Conservation (phyloP, 176 grass and related monocot species). For the Carex scoparia region DNA sequence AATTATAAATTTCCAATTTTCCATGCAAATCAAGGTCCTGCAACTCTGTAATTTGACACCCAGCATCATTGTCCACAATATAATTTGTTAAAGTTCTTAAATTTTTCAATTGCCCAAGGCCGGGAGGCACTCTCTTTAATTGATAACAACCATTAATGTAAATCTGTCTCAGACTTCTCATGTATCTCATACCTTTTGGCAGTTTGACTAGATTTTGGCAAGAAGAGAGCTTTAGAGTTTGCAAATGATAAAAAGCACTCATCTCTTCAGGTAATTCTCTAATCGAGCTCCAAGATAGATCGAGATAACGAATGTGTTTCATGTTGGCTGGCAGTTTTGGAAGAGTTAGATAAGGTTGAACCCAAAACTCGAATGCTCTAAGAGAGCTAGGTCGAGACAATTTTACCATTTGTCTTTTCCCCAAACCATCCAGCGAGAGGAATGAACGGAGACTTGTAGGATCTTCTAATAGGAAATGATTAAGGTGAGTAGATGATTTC, state of each 20-base stretch:
- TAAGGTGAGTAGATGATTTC: no score
- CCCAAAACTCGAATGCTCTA: not conserved
- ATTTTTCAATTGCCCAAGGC: no score
- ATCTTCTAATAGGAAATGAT: no score
- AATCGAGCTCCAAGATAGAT: not conserved
- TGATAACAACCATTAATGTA: not conserved
- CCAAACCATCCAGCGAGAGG: not conserved
- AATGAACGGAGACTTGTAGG: not conserved
- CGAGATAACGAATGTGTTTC: constrained; percentile 13
- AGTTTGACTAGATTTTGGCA: not conserved
- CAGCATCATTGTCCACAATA: no score
- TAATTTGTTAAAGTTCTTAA: no score
- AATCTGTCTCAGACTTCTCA: constrained; percentile 18
- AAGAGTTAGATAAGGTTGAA: not conserved
- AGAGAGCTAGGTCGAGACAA: not conserved
- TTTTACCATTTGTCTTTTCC: not conserved
- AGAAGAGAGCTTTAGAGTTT: not conserved
- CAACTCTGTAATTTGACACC: no score
- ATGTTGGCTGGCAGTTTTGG: not conserved
- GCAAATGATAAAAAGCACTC: constrained; percentile 2
- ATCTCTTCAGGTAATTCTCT: not conserved
- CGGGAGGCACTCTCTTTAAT: no score
- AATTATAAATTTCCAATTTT: not conserved
- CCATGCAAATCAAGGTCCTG: no score
- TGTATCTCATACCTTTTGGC: not conserved